Percentiles rank a stretch among this genome's conserved stretches.
Evolutionary conservation across 495 filamentous ascomycete species (phyloP).

Genomic region (Penicillium paxilli): DNA sequence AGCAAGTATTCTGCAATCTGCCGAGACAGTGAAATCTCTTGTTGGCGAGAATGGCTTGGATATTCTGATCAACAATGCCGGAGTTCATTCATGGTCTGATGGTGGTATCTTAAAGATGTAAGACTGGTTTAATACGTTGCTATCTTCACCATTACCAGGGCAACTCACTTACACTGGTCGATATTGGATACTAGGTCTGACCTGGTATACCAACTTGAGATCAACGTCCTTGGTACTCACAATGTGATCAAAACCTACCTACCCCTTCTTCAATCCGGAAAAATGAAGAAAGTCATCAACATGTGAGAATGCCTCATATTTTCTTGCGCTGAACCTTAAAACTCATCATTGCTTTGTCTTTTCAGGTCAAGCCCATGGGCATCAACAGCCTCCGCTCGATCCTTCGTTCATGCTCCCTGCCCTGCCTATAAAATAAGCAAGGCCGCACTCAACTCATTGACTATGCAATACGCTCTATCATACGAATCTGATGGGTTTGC

Average conservation of each 20-base stretch:
- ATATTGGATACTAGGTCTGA: slow-evolving; percentile 17
- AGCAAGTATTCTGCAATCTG: slow-evolving; percentile 36
- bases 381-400: slow-evolving; percentile 25
- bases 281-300: slow-evolving; percentile 44
- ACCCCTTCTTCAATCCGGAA: slow-evolving; percentile 35
- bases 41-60: slow-evolving; percentile 39
- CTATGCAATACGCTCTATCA: slow-evolving; percentile 40
- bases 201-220: slow-evolving; percentile 32
- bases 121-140: slow-evolving; percentile 12
- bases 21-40: slow-evolving; percentile 24
- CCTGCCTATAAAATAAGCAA: slow-evolving; percentile 51
- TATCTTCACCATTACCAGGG: not conserved
- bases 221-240: slow-evolving; percentile 43
- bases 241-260: slow-evolving; percentile 35
- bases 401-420: slow-evolving; percentile 20
- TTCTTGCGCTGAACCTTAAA: not conserved
- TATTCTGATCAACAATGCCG: slow-evolving; percentile 50
- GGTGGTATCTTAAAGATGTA: slow-evolving; percentile 19
- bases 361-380: slow-evolving; percentile 31
- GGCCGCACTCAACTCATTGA: slow-evolving; percentile 44
- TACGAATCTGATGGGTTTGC: slow-evolving; percentile 37
- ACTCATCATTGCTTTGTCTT: not conserved
- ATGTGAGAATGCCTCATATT: slow-evolving; percentile 24
- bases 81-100: slow-evolving; percentile 17
- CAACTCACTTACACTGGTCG: not conserved